Evolutionary conservation across 148 eudicot species (phyloP).

Genomic region (Polygonum aviculare): DNA sequence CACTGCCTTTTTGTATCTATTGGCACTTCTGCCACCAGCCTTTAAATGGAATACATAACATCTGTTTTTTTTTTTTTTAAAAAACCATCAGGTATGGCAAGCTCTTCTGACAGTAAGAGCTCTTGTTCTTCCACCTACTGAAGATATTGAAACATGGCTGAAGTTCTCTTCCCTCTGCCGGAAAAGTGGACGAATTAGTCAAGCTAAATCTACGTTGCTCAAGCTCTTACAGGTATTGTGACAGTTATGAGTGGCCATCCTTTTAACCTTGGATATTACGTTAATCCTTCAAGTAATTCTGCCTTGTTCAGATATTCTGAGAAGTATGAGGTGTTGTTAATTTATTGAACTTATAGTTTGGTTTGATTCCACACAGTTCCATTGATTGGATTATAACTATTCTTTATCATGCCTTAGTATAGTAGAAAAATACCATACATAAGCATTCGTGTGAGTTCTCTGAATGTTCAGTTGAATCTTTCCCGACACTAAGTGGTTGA

Average conservation of each 20-base stretch:
- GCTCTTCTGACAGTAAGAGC: slow-evolving; percentile 80
- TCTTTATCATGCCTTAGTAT: not conserved
- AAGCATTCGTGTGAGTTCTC: not conserved
- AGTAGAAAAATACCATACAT: not conserved
- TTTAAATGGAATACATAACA: not conserved
- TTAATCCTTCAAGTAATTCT: not conserved
- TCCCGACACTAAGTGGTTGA: not conserved
- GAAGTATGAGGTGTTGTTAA: not conserved
- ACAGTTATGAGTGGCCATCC: not conserved
- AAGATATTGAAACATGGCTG: slow-evolving; percentile 88
- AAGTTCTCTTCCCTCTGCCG: slow-evolving; percentile 93
- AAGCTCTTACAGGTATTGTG: slow-evolving; percentile 73
- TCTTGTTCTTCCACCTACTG: slow-evolving; percentile 88
- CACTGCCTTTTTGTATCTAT: not conserved
- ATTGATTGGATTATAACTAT: not conserved
- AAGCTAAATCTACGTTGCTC: slow-evolving; percentile 80
- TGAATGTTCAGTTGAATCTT: not conserved
- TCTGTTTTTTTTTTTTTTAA: slow-evolving; percentile 4
- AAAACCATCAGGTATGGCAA: slow-evolving; percentile 87
- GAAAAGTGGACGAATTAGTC: slow-evolving; percentile 83
- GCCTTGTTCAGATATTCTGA: not conserved
- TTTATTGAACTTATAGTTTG: not conserved
- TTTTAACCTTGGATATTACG: not conserved
- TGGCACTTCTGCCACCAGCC: not conserved
- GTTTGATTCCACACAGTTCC: not conserved